These are phyloP conservation scores for Crepidotus variabilis DNA, from an alignment of 768 basidiomycete species.

Conservation along the genomic window DNA sequence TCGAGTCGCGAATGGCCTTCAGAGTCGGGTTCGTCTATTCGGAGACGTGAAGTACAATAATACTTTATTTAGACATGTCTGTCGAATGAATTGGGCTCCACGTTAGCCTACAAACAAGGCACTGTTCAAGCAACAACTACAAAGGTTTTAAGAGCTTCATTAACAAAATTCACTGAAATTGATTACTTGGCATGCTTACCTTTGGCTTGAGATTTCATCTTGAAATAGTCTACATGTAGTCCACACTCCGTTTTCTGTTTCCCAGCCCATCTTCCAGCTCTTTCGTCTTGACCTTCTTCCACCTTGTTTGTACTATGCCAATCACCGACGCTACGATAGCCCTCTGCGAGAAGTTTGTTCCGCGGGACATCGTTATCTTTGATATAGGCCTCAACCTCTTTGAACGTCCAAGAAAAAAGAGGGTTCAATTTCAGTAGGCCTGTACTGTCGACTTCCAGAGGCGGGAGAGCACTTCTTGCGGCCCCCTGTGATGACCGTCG, in stretches of 20 bases:
- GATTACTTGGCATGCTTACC: neutral
- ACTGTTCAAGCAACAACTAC: too few species aligned
- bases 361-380: constrained; percentile 78
- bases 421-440: constrained; percentile 95
- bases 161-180: neutral
- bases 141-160: neutral
- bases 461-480: constrained; percentile 77
- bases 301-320: constrained; percentile 91
- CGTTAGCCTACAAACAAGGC: too few species aligned
- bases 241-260: constrained; percentile 94
- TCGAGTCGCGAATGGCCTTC: too few species aligned
- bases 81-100: too few species aligned
- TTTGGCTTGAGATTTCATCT: constrained; percentile 59
- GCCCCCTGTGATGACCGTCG: constrained; percentile 90
- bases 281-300: constrained; percentile 74
- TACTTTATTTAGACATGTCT: neutral
- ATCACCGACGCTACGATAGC: constrained; percentile 95
- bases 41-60: too few species aligned
- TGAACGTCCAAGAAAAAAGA: constrained; percentile 84
- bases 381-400: constrained; percentile 81
- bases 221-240: constrained; percentile 87
- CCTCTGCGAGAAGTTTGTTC: constrained; percentile 84
- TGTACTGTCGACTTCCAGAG: constrained; percentile 87
- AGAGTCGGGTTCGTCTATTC: too few species aligned
- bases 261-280: constrained; percentile 90